Conservation (phyloP, 345 rosid species). For the Mallotus nudiflorus region DNA sequence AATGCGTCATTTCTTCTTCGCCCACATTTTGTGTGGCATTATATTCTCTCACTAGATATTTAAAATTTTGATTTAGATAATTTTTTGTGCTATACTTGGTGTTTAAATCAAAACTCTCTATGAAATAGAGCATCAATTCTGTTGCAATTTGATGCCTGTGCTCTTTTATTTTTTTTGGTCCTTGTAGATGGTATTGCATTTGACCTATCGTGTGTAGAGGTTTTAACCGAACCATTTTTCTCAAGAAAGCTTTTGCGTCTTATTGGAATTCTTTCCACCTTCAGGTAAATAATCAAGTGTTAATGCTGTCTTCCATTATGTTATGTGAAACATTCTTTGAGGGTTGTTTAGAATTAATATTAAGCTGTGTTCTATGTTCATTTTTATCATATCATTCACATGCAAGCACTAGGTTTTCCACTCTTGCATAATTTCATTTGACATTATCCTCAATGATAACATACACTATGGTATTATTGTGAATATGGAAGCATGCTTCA, state of each 20-base stretch:
- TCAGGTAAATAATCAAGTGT: conserved; percentile 62
- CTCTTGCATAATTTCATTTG: not conserved
- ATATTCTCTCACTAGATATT: not conserved
- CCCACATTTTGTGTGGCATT: not conserved
- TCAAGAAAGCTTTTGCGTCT: conserved; percentile 72
- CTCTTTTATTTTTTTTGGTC: conserved; percentile 16
- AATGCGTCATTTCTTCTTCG: not conserved
- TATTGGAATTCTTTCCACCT: conserved; percentile 69
- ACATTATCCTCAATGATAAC: too few species aligned
- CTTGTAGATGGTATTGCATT: conserved; percentile 52
- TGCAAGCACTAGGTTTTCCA: not conserved
- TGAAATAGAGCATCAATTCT: not conserved
- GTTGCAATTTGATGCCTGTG: not conserved
- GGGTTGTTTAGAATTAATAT: not conserved
- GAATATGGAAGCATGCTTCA: too few species aligned
- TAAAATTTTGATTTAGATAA: not conserved
- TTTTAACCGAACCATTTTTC: conserved; percentile 76
- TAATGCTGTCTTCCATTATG: not conserved
- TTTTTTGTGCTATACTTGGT: conserved; percentile 7
- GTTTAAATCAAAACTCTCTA: not conserved
- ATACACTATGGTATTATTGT: too few species aligned
- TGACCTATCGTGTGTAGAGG: conserved; percentile 49
- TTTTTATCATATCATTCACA: not conserved
- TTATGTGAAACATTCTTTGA: conserved; percentile 3
- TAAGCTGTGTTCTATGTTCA: not conserved